Evolutionary conservation across 768 basidiomycete genomes (phyloP), one percentile per base, ranked within the genome.

Genomic region (Agrocybe pediades): DNA sequence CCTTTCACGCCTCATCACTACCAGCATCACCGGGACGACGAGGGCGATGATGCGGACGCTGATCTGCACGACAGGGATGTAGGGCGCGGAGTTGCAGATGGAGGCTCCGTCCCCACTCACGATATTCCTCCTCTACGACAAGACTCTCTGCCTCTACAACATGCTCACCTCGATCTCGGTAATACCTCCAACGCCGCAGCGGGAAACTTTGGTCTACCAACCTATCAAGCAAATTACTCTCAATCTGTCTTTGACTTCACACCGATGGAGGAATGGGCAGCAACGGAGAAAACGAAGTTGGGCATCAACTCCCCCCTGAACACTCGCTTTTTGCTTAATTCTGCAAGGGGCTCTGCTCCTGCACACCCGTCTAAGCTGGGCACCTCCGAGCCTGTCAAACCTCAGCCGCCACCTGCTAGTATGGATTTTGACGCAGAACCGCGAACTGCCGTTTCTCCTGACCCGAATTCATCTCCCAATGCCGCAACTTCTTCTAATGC

Each of bases 251-350:
- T 92, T 65, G 84, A 94, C 65, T 96, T 93, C 65, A 58, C 69
- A 0, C 74, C 69, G 0, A 86, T 97, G 79, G 95, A 97, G 65
- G 78, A 80, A 6, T 96, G 87, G 66, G 90, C 90, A 0, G 67
- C 71, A 0, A 79, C 76, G 16, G 93, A 95, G 69, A 88, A 88
- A 60, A 70, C 77, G 24, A 73, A 70, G 40, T 71, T 92, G 0
- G 90, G 90, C 2, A 68, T 92, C 9, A 68, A 69, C 2, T 75
- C 83, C 13, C 74, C 83, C 3, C 51, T 61, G 20, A 65, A 64
- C 27, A 64, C 74, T 19, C 75, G 73, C 46, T 79, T 81, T 43
- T 68, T 68, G 24, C 59, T 77, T 45, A 56, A 41, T 41, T 52
- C 59, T 46, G 39, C 59, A 15, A 62, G 55, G 26, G 50, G 54